Conservation (phyloP, 257 asterid genomes). For the Primulina tabacum region DNA sequence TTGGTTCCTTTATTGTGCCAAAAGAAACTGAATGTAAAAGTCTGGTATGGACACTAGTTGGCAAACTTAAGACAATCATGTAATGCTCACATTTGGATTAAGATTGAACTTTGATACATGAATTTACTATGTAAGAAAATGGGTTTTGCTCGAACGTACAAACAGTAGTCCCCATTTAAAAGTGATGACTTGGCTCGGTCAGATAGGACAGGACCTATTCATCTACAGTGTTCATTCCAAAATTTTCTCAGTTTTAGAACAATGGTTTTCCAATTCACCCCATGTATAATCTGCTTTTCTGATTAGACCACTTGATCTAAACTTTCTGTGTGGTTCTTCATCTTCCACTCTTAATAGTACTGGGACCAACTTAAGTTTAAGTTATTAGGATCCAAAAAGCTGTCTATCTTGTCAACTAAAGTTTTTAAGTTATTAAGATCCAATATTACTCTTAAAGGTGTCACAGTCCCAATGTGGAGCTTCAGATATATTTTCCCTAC, state of each 20-base stretch:
- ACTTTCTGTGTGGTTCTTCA: neutral
- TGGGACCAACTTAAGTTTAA: neutral
- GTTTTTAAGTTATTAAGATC: neutral
- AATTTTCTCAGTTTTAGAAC: neutral
- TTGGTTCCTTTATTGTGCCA: conserved; percentile 12
- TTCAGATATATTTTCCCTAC: neutral
- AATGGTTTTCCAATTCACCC: neutral
- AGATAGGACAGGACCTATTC: neutral
- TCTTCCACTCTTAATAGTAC: neutral
- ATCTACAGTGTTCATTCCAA: neutral
- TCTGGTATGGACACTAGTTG: too few relatives aligned
- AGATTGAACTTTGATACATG: neutral
- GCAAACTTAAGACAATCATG: too few relatives aligned
- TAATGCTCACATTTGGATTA: neutral
- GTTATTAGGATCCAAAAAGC: neutral
- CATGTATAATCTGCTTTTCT: neutral
- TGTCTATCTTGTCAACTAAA: neutral
- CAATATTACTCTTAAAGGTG: too few relatives aligned
- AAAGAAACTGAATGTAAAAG: neutral
- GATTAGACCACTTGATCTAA: neutral
- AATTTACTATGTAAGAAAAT: neutral
- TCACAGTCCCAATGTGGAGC: too few relatives aligned
- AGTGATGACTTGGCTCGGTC: neutral
- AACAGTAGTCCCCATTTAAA: neutral
- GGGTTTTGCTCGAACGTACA: neutral